Evolutionary conservation across 2,329 filamentous ascomycete genomes (phyloP), one percentile per base, ranked within the genome.

Genomic region (Cladosporium sp.): DNA sequence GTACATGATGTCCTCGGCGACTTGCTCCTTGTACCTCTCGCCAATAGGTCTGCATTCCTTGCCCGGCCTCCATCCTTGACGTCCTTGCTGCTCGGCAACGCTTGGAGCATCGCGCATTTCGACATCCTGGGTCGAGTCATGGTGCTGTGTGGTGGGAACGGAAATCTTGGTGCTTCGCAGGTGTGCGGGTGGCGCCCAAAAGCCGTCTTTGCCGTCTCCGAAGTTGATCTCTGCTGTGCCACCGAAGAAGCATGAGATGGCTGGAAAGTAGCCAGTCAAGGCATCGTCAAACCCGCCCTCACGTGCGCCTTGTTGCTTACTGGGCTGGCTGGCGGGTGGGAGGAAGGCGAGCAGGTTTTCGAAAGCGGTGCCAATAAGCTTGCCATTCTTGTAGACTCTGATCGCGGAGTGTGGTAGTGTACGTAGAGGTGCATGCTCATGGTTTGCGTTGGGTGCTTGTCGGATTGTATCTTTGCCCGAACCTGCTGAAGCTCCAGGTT

Each of bases 191-290:
- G 92, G 90, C 70, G 81, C 89, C 92, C 92, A 97, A 78, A 96
- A 97, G 34, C 94, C 82, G 8, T 66, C 55, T 0, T 89, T 89
- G 0, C 93, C 92, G 0, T 91, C 92, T 1, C 94, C 93, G 70
- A 99, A 97, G 74, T 97, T 97, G 67, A 93, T 88, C 73, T 97
- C 90, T 15, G 89, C 92, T 1, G 92, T 89, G 22, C 93, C 94
- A 55, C 92, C 93, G 45, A 89, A 87, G 76, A 97, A 97, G 20
- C 94, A 89, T 66, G 92, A 94, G 19, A 99, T 86, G 20, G 92
- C 90, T 1, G 94, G 94, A 70, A 96, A 96, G 76, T 99, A 99
- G 11, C 94, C 95, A 1, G 97, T 83, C 82, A 94, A 89, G 37
- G 93, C 94, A 69, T 99, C 94, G 70, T 99, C 94, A 62, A 96